Evolutionary conservation across 148 eudicot genomes (phyloP), one percentile per base, ranked within the genome.

Genomic region (Pouteria glomerata): DNA sequence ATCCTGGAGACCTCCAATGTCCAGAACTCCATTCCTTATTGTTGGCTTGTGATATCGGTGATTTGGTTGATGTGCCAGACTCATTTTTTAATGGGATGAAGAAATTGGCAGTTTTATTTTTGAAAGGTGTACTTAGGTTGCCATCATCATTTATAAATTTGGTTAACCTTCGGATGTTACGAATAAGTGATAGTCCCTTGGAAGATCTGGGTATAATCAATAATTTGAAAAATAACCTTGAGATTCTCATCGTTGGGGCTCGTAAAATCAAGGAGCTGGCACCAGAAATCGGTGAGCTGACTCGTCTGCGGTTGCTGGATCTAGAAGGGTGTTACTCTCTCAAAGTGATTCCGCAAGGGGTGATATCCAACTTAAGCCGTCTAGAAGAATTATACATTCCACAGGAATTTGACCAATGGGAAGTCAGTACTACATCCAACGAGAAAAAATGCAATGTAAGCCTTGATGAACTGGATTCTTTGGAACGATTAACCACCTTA

Each of bases 341-440:
- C 48, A 23, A 15, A 12, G 21, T 41, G 61, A 70, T 70, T 57
- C 73, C 73, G 24, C 50, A 41, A 26, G 57, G 41, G 11, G 63
- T 70, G 16, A 12, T 70, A 55, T 37, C 62, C 37, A 37, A 24
- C 4, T 56, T 56, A 23, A 19, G 19, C 8, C 6, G 8, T 18
- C 30, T 70, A 19, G 73, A 70, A 18, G 50, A 57, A 56, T 41
- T 70, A 35, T 56, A 70, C 35, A 27, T 70, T 26, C 27, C 45
- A 15, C 12, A 57, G 10, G 16, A 1, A 6, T 70, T 70, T 70
- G 6, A 11, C 24, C 2, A 15, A 21, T 57, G 65, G 73, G 35
- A 45, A 29, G 73, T 0, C 30, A 30, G 23, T 15, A 33, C 4
- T 24, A 19, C 26, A 19, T 2, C n/a, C 34, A 3, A 57, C 5